Base-by-base conservation (phyloP, 2,329 filamentous ascomycete genomes). In the Epichloe typhina region DNA sequence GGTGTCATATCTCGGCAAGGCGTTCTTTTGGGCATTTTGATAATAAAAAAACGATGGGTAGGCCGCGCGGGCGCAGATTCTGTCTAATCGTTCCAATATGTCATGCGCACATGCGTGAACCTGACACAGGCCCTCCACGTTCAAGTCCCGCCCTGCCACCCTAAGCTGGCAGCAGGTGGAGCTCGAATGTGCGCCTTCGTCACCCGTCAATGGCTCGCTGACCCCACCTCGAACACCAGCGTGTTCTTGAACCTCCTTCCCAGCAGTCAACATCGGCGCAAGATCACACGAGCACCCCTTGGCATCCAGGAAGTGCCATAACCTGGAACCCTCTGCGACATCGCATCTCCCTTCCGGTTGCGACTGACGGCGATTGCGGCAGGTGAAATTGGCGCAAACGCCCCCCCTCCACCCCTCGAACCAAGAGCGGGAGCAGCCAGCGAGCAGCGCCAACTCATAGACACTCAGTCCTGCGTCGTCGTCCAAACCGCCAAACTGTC, bases 401-500 rank as follows among this genome's bases (percentile, higher is more conserved):
- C 17, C 17, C 2, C 4, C 4, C 23, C 23, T 1, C n/a, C 17
- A 2, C 2, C 12, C 21, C 13, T 37, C 45, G 31, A 12, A 39
- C 39, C 31, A 11, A 9, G 12, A 33, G 11, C 26, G 15, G 40
- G 5, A 36, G 44, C n/a, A 46, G 44, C 44, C 11, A 21, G 44
- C 26, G 15, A 8, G 31, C 33, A n/a, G 26, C 31, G 26, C 44
- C 26, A 46, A 19, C n/a, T 11, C n/a, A 11, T 2, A 19, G 17
- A 19, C 17, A 19, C 17, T 19, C 17, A 37, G 12, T 9, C 17
- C 26, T 15, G 23, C 41, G 5, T 41, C 1, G 46, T 46, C 38
- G 35, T 40, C 47, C 6, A 39, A 49, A 47, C 65, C 67, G 65
- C 59, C 67, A 72, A 70, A 62, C 70, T 72, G 72, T 70, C 71